Evolutionary conservation across 768 basidiomycete genomes (phyloP), one percentile per base, ranked within the genome.

Genomic region (Leccinum ochraceum): DNA sequence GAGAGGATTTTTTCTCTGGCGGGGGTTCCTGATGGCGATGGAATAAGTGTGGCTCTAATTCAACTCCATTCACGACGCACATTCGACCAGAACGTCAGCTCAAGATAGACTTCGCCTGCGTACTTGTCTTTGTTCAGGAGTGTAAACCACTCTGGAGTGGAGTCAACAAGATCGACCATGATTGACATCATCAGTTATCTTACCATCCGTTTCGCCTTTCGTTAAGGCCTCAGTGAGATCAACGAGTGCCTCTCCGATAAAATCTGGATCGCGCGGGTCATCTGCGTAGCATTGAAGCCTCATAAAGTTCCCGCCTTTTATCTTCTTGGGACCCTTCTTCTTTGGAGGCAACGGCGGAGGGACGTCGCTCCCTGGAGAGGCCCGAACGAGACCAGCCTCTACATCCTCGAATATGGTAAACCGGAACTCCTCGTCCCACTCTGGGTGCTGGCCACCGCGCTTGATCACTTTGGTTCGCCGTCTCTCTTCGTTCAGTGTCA

Each of bases 361-460:
- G 11, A 81, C 79, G 11, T 80, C 76, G 58, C 80, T 75, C 28
- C 66, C 74, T 26, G 67, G 70, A 9, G 75, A 75, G 55, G 77
- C 76, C 63, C 79, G 76, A 39, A 80, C 77, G 46, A 79, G 74
- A n/a, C 80, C 78, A 64, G 82, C 84, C 32, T 84, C 80, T 34
- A 78, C 75, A 64, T 94, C 93, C 70, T 98, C 95, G 64, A 81
- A 84, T 50, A 99, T 79, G 26, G 89, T 87, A 75, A 98, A 98
- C 48, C 97, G 88, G 69, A 98, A 80, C 76, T 99, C 97, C 68
- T 97, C 95, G 71, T 99, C 97, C 95, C 97, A 99, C 76, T 94
- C 94, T 6, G 97, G 97, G 74, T 97, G 95, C 73, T 99, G 97
- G 17, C 97, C 97, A 54, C 97, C 97, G 32, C 94, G 89, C 72